Percentiles rank a stretch among this genome's conserved stretches.
phyloP scores from a whole-genome alignment of 495 filamentous ascomycete species.

The Aspergillus sclerotiicarbonarius region DNA sequence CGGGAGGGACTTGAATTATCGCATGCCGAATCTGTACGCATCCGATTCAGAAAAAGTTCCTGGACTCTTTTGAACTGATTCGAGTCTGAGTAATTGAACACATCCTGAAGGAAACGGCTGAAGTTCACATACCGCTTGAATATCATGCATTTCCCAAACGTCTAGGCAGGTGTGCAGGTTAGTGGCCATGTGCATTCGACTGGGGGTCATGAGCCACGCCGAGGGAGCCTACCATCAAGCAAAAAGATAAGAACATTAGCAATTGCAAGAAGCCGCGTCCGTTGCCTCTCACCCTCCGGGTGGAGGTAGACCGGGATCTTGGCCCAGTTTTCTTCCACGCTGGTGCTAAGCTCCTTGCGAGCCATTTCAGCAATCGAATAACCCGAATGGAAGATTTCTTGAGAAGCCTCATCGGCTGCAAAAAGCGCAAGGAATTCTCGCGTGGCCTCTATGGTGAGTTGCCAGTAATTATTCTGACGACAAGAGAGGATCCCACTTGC shows the following conservation, averaged over 20 bases:
- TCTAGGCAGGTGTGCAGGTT: constrained; percentile 3
- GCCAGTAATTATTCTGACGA: constrained; percentile 7
- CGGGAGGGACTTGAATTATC: neutral
- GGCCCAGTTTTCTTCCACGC: constrained; percentile 8
- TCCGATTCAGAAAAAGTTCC: neutral
- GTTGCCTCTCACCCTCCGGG: constrained; percentile 10
- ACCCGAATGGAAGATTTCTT: neutral
- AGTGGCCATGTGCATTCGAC: no score
- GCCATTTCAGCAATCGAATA: constrained; percentile 10
- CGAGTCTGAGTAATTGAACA: neutral
- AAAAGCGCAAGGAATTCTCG: neutral
- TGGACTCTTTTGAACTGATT: neutral
- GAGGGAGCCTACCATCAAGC: constrained; percentile 18
- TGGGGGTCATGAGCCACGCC: no score
- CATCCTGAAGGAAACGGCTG: neutral
- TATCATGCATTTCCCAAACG: constrained; percentile 16
- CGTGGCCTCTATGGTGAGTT: neutral
- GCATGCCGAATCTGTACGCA: neutral
- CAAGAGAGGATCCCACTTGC: constrained; percentile 6
- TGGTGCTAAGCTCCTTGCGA: neutral
- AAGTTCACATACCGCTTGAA: neutral
- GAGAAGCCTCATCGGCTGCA: neutral
- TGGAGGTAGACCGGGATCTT: constrained; percentile 11
- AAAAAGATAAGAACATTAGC: constrained; percentile 14
- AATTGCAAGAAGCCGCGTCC: constrained; percentile 7